These are phyloP conservation scores for Scleroderma bovista DNA, from an alignment of 768 basidiomycete genomes.

Conservation along the genomic window DNA sequence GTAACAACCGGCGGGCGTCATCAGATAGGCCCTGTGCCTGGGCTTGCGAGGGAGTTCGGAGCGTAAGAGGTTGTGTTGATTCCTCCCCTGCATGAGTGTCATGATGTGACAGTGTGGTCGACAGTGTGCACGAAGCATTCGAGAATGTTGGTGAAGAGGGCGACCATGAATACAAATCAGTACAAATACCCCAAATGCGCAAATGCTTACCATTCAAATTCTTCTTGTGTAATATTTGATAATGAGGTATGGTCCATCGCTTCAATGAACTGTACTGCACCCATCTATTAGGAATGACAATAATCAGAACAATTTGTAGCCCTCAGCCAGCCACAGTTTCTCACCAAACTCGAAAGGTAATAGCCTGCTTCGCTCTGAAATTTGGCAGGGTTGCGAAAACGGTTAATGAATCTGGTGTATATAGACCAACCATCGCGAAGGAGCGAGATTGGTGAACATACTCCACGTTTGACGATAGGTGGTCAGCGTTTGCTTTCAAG, in stretches of 20 bases:
- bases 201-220: conserved; percentile 73
- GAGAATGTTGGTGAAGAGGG: conserved; percentile 29
- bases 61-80: conserved; percentile 72
- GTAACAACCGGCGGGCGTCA: conserved; percentile 78
- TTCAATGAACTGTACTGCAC: conserved; percentile 95
- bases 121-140: conserved; percentile 31
- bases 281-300: conserved; percentile 59
- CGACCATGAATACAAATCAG: conserved; percentile 7
- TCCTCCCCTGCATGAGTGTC: conserved; percentile 78
- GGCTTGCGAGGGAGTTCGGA: conserved; percentile 45
- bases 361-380: conserved; percentile 95
- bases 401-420: conserved; percentile 76
- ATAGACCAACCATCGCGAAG: not conserved
- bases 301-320: too few species aligned
- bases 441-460: conserved; percentile 32
- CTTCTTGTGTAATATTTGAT: conserved; percentile 86
- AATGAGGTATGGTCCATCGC: conserved; percentile 95
- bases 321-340: conserved; percentile 15
- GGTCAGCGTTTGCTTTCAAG: conserved; percentile 87
- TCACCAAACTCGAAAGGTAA: conserved; percentile 90
- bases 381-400: conserved; percentile 86
- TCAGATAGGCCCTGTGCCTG: conserved; percentile 35
- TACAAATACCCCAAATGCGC: not conserved
- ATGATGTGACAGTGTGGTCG: conserved; percentile 27
- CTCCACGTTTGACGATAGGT: conserved; percentile 95